Base-by-base conservation (phyloP, 2,329 filamentous ascomycete species). In the Tolypocladium amazonense region DNA sequence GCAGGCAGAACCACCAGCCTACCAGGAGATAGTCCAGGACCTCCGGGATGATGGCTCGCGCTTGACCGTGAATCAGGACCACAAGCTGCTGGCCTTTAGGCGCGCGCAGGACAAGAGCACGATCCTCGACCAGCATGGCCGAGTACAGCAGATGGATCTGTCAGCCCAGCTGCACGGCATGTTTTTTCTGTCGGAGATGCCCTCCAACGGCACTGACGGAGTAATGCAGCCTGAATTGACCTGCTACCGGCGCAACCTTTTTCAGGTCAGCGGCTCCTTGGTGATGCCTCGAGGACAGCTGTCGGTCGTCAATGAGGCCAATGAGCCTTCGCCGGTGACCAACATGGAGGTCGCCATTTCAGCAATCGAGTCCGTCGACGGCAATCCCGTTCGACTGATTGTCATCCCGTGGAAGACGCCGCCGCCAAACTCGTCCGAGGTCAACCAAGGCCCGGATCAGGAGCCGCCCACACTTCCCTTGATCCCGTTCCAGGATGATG, bases 321-420 rank as follows among this genome's bases (percentile, higher is more conserved):
- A 91, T 53, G 90, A 96, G 71, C 88, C 89, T 53, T 87, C 96
- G 47, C 88, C 89, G 2, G 90, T 97, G 56, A 83, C 85, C 63
- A 88, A 81, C 63, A 89, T 93, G 72, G 92, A 97, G 72, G 85
- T 97, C 58, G 87, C 88, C 58, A 90, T 97, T 55, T 95, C 91
- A 6, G 93, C 93, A 11, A 96, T 92, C 56, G 93, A 97, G 72
- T 97, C 93, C 1, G 92, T 96, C 20, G 93, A 97, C 71, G 90
- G 91, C 39, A 93, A 96, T 67, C 78, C 89, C 0, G 91, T 97
- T 52, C 93, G 95, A 67, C 87, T 97, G 63, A 97, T 97, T 63
- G 94, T 94, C 9, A 96, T 97, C 61, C 93, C 93, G 1, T 97
- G 93, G 93, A 97, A 97, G 78, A 97, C 92, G 2, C 92, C 92